These are phyloP conservation scores for Cladosporium colombiae DNA, from an alignment of 2,329 filamentous ascomycete genomes.

Conservation along the genomic window DNA sequence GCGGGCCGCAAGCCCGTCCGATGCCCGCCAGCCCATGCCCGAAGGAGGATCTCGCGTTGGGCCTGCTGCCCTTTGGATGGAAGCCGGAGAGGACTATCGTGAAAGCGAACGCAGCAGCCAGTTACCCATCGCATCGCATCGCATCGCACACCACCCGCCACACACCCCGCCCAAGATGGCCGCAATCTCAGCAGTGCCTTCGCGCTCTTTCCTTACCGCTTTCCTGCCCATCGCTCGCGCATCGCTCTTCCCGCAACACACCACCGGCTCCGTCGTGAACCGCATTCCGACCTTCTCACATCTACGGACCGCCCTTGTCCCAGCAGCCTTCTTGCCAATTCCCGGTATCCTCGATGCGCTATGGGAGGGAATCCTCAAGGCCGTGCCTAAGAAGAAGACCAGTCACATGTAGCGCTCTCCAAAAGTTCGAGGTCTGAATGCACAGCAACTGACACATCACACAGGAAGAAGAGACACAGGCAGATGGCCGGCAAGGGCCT, in stretches of 20 bases:
- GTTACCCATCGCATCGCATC: background rate
- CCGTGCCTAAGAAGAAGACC: conserved; percentile 98
- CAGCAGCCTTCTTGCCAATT: conserved; percentile 63
- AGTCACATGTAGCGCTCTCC: conserved; percentile 67
- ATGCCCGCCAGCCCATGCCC: conserved; percentile 7
- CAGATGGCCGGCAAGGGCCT: conserved; percentile 95
- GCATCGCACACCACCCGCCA: no score
- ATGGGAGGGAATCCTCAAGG: conserved; percentile 89
- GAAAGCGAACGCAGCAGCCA: background rate
- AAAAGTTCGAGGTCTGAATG: background rate
- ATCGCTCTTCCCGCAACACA: conserved; percentile 40
- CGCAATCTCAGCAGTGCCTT: conserved; percentile 38
- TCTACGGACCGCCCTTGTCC: conserved; percentile 53
- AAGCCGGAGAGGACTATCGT: background rate
- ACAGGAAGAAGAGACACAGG: conserved; percentile 76
- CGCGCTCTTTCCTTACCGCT: conserved; percentile 47
- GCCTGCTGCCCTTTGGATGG: background rate
- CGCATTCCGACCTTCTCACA: conserved; percentile 46
- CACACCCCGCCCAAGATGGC: conserved; percentile 36
- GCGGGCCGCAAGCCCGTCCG: background rate
- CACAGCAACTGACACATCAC: conserved; percentile 1
- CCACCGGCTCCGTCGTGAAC: conserved; percentile 47
- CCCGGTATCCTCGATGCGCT: conserved; percentile 75
- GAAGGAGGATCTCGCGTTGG: conserved; percentile 8
- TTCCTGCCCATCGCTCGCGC: conserved; percentile 56